Percentiles rank a stretch among this genome's conserved stretches.
phyloP scores from a whole-genome alignment of 331 rosid species.

The Prunus yedoensis region DNA sequence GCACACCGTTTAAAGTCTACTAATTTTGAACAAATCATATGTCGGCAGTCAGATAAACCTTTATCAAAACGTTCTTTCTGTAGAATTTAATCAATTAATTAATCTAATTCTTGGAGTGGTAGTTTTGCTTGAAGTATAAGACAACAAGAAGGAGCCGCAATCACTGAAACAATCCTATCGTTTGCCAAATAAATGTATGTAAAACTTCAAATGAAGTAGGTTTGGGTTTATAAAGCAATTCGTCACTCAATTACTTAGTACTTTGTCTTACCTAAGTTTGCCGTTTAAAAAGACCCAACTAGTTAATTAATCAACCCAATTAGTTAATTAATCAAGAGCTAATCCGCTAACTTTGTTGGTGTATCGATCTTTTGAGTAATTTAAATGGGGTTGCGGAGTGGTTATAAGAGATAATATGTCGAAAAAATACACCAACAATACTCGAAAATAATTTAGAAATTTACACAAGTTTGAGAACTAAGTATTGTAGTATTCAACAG shows the following conservation, averaged over 20 bases:
- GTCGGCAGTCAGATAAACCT: background rate
- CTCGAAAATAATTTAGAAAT: background rate
- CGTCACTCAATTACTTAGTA: background rate
- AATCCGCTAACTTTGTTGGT: background rate
- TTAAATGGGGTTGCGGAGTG: background rate
- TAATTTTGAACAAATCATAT: background rate
- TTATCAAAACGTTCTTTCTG: background rate
- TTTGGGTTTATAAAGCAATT: background rate
- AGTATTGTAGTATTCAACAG: no score
- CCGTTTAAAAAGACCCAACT: background rate
- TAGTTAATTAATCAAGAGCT: background rate
- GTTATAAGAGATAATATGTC: background rate
- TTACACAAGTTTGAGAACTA: no score
- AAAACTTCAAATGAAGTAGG: background rate
- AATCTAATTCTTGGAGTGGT: background rate
- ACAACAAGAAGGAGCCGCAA: background rate
- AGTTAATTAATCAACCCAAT: background rate
- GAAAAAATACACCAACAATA: background rate
- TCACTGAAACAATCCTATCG: background rate
- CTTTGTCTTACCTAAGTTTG: background rate
- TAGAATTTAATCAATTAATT: background rate
- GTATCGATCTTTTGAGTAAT: background rate
- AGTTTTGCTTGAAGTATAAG: background rate
- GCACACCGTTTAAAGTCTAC: no score
- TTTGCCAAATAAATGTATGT: no score